These are phyloP conservation scores for Bonnemaisonia californica DNA, from an alignment of 31 red algal species.

Conservation along the genomic window DNA sequence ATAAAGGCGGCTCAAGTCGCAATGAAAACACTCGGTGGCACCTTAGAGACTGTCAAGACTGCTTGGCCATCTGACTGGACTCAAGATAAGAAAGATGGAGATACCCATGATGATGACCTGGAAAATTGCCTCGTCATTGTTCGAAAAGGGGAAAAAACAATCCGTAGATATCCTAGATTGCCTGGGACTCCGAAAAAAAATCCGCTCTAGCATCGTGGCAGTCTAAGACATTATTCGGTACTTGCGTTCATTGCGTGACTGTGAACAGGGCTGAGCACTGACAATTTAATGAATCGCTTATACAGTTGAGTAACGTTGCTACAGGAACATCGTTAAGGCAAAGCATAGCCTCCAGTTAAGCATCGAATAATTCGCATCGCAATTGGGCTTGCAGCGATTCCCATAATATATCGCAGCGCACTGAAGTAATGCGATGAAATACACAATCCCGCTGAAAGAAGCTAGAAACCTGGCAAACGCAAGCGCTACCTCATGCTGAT, in stretches of 20 bases:
- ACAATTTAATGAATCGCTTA: not conserved
- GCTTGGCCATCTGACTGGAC: conserved; percentile 25
- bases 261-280: not conserved
- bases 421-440: too few relatives aligned
- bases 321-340: too few relatives aligned
- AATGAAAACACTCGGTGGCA: conserved; percentile 44
- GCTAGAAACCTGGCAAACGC: too few relatives aligned
- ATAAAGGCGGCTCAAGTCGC: conserved; percentile 47
- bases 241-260: conserved; percentile 1
- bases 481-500: too few relatives aligned
- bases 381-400: too few relatives aligned
- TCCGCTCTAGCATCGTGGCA: conserved; percentile 33
- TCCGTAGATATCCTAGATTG: conserved; percentile 26
- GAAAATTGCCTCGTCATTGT: conserved; percentile 24
- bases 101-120: conserved; percentile 2
- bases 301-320: too few relatives aligned
- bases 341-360: too few relatives aligned
- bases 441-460: too few relatives aligned
- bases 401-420: too few relatives aligned
- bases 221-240: not conserved
- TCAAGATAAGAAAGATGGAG: not conserved
- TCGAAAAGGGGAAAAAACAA: conserved; percentile 2
- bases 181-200: conserved; percentile 31
- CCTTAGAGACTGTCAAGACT: conserved; percentile 18
- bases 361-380: too few relatives aligned